Conservation (phyloP, 805 yeast species). For the Zygoascus bituminiphila region DNA sequence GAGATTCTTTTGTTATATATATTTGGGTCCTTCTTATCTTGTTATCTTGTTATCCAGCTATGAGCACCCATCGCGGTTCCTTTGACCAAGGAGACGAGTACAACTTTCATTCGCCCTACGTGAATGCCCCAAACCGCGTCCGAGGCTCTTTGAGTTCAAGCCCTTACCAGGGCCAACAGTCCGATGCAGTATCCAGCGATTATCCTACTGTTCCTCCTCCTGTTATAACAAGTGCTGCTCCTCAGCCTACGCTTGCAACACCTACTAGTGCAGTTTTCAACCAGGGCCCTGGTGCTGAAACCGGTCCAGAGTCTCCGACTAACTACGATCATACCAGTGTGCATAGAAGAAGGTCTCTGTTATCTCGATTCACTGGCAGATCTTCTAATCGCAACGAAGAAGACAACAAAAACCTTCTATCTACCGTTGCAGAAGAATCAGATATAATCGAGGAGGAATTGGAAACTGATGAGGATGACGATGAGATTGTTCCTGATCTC, state of each 20-base stretch:
- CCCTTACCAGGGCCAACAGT: not conserved
- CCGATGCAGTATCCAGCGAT: not conserved
- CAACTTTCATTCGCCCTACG: not conserved
- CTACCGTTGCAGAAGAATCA: conserved; percentile 5
- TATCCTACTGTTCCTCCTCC: not conserved
- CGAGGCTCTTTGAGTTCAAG: not conserved
- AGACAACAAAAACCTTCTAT: not conserved
- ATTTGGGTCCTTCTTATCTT: too few species aligned
- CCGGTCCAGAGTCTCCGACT: not conserved
- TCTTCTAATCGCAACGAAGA: not conserved
- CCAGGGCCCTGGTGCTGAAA: not conserved
- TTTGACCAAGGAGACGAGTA: not conserved
- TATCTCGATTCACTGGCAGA: not conserved
- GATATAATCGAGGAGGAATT: conserved; percentile 7
- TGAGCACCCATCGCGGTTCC: not conserved
- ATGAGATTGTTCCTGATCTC: conserved; percentile 14
- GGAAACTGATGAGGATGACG: conserved; percentile 8
- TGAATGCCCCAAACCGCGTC: not conserved
- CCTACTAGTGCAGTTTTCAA: not conserved
- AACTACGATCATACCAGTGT: not conserved
- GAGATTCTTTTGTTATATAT: too few species aligned
- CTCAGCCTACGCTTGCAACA: not conserved
- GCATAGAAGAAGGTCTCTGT: not conserved
- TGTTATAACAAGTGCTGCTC: not conserved
- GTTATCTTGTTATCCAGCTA: not conserved